Evolutionary conservation across 257 asterid genomes (phyloP), one percentile per base, ranked within the genome.

Genomic region (Salvia hispanica): DNA sequence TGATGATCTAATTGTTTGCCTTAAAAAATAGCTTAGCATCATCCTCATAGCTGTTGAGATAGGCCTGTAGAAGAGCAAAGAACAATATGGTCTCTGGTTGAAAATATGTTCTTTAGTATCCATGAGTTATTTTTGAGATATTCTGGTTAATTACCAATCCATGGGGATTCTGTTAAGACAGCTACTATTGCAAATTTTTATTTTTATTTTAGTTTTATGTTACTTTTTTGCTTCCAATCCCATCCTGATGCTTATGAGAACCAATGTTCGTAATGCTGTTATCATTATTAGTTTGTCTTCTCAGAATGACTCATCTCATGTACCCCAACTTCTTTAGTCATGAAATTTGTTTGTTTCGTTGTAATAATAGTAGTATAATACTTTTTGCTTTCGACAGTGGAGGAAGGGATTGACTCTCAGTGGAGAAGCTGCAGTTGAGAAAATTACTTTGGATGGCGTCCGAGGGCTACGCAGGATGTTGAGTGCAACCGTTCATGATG

Each of bases 401-500:
- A 85, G 99, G 85, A 90, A 86, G 85, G 90, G 94, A 74, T 82
- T 93, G 76, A 85, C 84, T 62, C 94, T 93, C 64, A 76, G 95
- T 69, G 95, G 99, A 58, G 99, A 93, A 82, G 86, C 80, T 76
- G 88, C 99, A 75, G 97, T 93, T 62, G 99, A 93, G 34, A 87
- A 77, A 70, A 80, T 83, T 69, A 93, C 99, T 43, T 77, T 93
- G 79, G 96, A 88, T 81, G 97, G 99, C 36, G 97, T 93, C 59
- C 88, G 99, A 61, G 95, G 95, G 72, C 71, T 90, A 72, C 95
- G 97, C 36, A 81, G 83, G 71, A 86, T 85, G 92, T 77, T 93
- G 84, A 85, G 99, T 84, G 99, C 93, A 56, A 90, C 99, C 62
- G 99, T 90, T 83, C 99, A 93, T 80, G 99, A 93, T 75, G 88